These are phyloP conservation scores for Trichoderma asperellum DNA, from an alignment of 2,329 filamentous ascomycete species.

Conservation along the genomic window DNA sequence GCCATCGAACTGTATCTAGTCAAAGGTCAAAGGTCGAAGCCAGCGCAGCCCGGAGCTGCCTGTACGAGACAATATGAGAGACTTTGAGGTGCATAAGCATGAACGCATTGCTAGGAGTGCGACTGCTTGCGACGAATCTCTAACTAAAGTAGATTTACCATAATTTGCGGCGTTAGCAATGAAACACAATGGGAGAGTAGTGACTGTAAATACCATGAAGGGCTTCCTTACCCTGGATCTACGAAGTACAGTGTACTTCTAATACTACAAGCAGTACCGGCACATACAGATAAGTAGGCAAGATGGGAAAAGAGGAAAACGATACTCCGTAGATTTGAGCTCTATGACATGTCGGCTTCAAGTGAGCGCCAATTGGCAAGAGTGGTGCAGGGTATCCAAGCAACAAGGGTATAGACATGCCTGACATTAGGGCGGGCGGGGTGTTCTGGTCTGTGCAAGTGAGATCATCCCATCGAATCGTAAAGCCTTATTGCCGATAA, in stretches of 20 bases:
- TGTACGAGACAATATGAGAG: not conserved
- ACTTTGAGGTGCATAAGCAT: not conserved
- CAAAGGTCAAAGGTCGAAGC: not conserved
- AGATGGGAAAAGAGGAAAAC: not conserved
- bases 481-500: constrained; percentile 18
- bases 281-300: not conserved
- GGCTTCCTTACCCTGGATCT: not conserved
- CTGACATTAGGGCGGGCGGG: constrained; percentile 17
- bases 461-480: constrained; percentile 27
- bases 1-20: not conserved
- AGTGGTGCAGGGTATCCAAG: not conserved
- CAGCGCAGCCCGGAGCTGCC: not conserved
- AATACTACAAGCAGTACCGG: not conserved
- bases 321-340: not conserved
- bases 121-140: constrained; percentile 2
- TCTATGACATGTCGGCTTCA: constrained; percentile 16
- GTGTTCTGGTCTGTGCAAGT: constrained; percentile 23
- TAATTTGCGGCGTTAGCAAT: not conserved
- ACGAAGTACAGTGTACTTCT: not conserved
- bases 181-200: not conserved
- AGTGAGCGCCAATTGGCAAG: constrained; percentile 6
- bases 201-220: not conserved
- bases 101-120: not conserved
- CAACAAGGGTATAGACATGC: constrained; percentile 18
- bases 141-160: not conserved